Conservation (phyloP, 108 stramenopile genomes). For the Mediolabrus comicus region DNA sequence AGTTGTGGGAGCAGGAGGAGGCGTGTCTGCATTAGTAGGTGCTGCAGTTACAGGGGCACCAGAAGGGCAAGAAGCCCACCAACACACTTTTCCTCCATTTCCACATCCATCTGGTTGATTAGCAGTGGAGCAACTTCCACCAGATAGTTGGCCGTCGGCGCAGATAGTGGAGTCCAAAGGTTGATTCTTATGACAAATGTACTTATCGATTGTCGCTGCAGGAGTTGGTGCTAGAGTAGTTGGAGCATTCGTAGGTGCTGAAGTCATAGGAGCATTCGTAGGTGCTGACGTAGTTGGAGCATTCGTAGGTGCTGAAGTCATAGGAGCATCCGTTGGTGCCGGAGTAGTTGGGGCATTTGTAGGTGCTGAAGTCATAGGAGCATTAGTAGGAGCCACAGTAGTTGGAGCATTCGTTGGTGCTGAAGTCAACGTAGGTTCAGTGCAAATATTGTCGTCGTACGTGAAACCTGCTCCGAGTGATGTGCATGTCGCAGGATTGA, state of each 20-base stretch:
- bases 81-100: not conserved
- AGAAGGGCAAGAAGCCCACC: no score
- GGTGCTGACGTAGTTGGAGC: conserved; percentile 9
- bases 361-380: not conserved
- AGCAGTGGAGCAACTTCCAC: not conserved
- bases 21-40: conserved; percentile 12
- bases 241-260: conserved; percentile 4
- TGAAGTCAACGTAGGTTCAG: not conserved
- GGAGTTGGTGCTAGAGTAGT: conserved; percentile 16
- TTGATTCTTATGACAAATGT: not conserved
- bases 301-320: conserved; percentile 7
- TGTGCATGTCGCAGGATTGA: not conserved
- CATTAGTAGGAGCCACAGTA: conserved; percentile 7
- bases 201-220: not conserved
- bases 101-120: not conserved
- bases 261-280: no score
- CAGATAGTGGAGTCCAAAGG: not conserved
- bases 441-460: not conserved
- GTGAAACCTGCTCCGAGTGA: not conserved
- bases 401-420: not conserved
- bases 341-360: not conserved
- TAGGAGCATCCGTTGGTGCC: conserved; percentile 4
- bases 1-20: conserved; percentile 12
- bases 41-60: conserved; percentile 3
- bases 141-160: not conserved